Percentiles rank a stretch among this genome's conserved stretches.
Evolutionary conservation across 2,329 filamentous ascomycete species (phyloP).

Genomic region (Penicillium sp.): DNA sequence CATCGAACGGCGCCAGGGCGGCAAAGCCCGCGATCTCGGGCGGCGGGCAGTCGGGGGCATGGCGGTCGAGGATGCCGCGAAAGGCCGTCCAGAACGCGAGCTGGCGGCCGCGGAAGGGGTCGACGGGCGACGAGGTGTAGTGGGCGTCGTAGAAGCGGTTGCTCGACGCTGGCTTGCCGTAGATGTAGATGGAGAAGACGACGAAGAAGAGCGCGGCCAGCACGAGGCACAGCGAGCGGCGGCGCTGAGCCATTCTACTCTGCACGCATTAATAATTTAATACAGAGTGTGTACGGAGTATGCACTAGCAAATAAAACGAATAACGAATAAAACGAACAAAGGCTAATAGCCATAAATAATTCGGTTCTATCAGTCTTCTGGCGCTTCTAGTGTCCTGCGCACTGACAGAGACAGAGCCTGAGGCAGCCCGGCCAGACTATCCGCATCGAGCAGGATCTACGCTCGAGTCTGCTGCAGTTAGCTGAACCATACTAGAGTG

Average conservation of each 20-base stretch:
- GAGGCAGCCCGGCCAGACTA: no score
- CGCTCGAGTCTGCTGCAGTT: no score
- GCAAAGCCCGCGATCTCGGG: conserved; percentile 24
- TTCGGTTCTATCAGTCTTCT: no score
- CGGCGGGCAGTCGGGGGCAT: conserved; percentile 28
- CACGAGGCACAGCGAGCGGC: conserved; percentile 9
- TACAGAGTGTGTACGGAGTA: not conserved
- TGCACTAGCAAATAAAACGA: no score
- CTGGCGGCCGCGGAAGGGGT: conserved; percentile 24
- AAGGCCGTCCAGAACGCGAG: conserved; percentile 36
- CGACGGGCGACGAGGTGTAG: conserved; percentile 15
- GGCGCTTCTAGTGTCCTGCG: no score
- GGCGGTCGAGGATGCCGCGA: conserved; percentile 30
- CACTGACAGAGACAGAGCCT: no score
- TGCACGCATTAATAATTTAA: no score
- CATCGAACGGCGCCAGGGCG: conserved; percentile 26
- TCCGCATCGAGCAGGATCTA: no score
- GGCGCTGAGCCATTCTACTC: conserved; percentile 14
- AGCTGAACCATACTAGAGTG: no score
- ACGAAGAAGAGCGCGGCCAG: conserved; percentile 14
- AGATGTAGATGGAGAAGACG: conserved; percentile 34
- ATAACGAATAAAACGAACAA: no score
- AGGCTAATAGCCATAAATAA: no score
- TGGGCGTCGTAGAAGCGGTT: conserved; percentile 16
- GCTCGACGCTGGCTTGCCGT: conserved; percentile 22